A percentile compares a stretch with the other conserved stretches of the same genome.
Evolutionary conservation across 352 stramenopile species (phyloP).

Genomic region (Aphanomyces euteiches): DNA sequence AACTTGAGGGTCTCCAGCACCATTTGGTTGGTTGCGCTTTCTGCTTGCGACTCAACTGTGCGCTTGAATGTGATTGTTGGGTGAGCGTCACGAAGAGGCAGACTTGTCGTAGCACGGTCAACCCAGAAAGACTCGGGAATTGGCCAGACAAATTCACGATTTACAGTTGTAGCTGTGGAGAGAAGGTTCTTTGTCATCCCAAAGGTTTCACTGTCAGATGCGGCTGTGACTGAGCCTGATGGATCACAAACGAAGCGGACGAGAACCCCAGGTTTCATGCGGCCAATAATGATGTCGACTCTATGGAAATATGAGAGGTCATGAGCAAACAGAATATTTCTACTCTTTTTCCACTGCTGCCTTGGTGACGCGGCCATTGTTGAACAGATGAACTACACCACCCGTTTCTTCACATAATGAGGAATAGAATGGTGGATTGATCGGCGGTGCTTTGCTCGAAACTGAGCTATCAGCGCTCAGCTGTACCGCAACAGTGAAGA

Average conservation of each 20-base stretch:
- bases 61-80: constrained; percentile 64
- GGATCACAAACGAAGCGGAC: constrained; percentile 77
- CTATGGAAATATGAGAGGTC: neutral
- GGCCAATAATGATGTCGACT: constrained; percentile 25
- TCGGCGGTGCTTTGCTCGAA: constrained; percentile 43
- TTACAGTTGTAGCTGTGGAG: constrained; percentile 60
- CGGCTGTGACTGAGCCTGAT: constrained; percentile 30
- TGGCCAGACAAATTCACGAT: constrained; percentile 74
- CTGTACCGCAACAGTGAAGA: constrained; percentile 80
- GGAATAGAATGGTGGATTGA: constrained; percentile 70
- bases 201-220: constrained; percentile 49
- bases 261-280: constrained; percentile 70
- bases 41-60: constrained; percentile 71
- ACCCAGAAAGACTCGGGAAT: constrained; percentile 83
- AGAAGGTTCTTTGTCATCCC: constrained; percentile 60
- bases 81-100: constrained; percentile 71
- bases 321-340: neutral
- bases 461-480: constrained; percentile 58
- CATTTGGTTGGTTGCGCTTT: constrained; percentile 83
- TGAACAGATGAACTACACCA: constrained; percentile 79
- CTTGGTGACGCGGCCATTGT: constrained; percentile 30
- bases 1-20: constrained; percentile 86
- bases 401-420: constrained; percentile 80
- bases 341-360: constrained; percentile 29
- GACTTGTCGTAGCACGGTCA: constrained; percentile 69